Conservation (phyloP, 176 grass and related monocot genomes). For the Carex myosuroides region DNA sequence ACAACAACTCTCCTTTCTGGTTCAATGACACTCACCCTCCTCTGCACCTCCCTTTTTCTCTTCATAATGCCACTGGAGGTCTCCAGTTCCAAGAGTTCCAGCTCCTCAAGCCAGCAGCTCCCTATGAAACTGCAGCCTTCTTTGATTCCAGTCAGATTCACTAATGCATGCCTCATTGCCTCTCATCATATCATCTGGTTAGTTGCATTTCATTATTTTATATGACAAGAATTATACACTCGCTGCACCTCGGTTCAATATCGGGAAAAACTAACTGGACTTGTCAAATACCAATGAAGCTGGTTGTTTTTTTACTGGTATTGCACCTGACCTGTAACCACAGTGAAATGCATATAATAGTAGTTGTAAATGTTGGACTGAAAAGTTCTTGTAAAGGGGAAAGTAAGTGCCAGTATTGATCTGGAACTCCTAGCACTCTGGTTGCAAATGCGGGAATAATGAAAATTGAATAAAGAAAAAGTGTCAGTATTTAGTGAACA, state of each 20-base stretch:
- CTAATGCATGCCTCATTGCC: background rate
- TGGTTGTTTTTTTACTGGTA: background rate
- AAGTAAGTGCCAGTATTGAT: background rate
- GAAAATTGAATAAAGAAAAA: background rate
- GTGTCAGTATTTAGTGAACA: background rate
- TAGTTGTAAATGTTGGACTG: background rate
- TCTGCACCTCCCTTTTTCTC: conserved; percentile 1
- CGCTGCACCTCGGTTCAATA: background rate
- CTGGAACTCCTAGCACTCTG: background rate
- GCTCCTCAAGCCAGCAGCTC: conserved; percentile 16
- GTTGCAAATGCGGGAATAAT: background rate
- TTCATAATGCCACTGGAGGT: conserved; percentile 14
- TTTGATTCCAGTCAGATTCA: conserved; percentile 35
- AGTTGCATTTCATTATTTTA: background rate
- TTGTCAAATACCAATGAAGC: background rate
- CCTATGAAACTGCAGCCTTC: conserved; percentile 10
- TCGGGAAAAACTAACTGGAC: background rate
- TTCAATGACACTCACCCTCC: conserved; percentile 14
- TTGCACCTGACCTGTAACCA: background rate
- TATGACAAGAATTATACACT: background rate
- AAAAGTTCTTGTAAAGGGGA: background rate
- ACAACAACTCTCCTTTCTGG: conserved; percentile 21
- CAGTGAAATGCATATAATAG: background rate
- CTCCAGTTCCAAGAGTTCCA: conserved; percentile 34
- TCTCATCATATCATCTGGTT: conserved; percentile 7